Percentiles rank a stretch among this genome's conserved stretches.
These are phyloP conservation scores for Bruguiera parviflora DNA, from an alignment of 345 rosid genomes.

Conservation along the genomic window DNA sequence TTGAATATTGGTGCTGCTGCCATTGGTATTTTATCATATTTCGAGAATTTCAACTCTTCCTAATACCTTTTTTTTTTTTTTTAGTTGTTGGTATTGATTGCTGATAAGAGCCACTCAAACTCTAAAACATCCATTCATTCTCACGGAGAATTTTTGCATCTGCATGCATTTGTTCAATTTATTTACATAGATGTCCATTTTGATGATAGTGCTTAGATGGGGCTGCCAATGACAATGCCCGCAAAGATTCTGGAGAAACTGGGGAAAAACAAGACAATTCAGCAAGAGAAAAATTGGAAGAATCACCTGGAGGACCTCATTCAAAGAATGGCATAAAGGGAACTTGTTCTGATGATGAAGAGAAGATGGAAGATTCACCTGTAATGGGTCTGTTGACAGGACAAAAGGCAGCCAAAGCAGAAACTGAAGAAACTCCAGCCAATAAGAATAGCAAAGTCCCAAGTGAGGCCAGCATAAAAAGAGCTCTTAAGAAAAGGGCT, in stretches of 20 bases:
- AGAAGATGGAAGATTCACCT: conserved; percentile 71
- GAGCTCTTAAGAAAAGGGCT: conserved; percentile 56
- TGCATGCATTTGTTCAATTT: background rate
- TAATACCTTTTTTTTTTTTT: background rate
- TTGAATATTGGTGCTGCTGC: background rate
- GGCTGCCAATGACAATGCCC: conserved; percentile 34
- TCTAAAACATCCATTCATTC: background rate
- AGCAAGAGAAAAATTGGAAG: conserved; percentile 29
- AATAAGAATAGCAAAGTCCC: conserved; percentile 38
- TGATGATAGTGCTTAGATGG: conserved; percentile 48
- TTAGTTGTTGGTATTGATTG: background rate
- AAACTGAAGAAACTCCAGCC: conserved; percentile 30
- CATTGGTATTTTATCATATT: background rate
- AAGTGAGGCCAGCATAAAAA: conserved; percentile 44
- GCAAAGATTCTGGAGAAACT: conserved; percentile 44
- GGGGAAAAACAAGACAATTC: conserved; percentile 30
- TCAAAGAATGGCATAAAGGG: conserved; percentile 41
- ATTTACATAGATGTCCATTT: conserved; percentile 10
- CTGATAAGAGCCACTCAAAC: conserved; percentile 5
- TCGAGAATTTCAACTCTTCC: conserved; percentile 3
- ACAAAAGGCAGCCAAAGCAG: conserved; percentile 30
- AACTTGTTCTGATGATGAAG: conserved; percentile 44
- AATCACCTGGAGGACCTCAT: conserved; percentile 37
- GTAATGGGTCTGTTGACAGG: conserved; percentile 63
- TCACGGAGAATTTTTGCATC: background rate